Evolutionary conservation across 1,284 basidiomycete genomes (phyloP).

Genomic region (Moesziomyces sp.): DNA sequence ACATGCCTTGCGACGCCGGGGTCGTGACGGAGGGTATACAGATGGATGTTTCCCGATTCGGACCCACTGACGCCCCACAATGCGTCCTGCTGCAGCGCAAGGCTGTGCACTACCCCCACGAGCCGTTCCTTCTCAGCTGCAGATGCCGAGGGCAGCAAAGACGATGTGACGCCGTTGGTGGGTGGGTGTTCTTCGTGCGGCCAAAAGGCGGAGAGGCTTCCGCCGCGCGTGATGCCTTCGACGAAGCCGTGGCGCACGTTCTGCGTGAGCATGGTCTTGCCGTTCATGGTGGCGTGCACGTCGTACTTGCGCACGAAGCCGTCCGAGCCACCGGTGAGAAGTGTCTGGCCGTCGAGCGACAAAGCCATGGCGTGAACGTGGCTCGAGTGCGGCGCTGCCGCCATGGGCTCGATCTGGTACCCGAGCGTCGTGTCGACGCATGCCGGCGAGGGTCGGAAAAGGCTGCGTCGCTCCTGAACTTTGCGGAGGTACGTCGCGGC

Average conservation of each 20-base stretch:
- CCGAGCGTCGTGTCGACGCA: slow-evolving; percentile 27
- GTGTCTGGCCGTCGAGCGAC: slow-evolving; percentile 86
- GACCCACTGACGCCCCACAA: slow-evolving; percentile 63
- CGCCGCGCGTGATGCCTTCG: slow-evolving; percentile 89
- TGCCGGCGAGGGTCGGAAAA: slow-evolving; percentile 26
- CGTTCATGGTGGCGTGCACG: slow-evolving; percentile 86
- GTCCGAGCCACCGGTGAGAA: slow-evolving; percentile 90
- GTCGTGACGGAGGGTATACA: slow-evolving; percentile 91
- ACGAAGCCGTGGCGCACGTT: slow-evolving; percentile 91
- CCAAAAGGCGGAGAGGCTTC: slow-evolving; percentile 90
- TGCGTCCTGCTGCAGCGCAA: slow-evolving; percentile 61
- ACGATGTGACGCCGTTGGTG: slow-evolving; percentile 5
- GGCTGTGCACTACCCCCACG: slow-evolving; percentile 61
- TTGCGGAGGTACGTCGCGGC: slow-evolving; percentile 35
- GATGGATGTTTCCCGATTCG: slow-evolving; percentile 71
- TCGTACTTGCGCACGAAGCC: slow-evolving; percentile 94
- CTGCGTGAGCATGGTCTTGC: slow-evolving; percentile 85
- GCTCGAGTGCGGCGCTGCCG: slow-evolving; percentile 86
- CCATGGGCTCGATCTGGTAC: slow-evolving; percentile 83
- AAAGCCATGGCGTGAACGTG: slow-evolving; percentile 86
- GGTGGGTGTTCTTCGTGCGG: slow-evolving; percentile 68
- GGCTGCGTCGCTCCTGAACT: slow-evolving; percentile 25
- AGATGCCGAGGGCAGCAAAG: slow-evolving; percentile 1
- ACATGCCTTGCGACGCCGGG: slow-evolving; percentile 83
- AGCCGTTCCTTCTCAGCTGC: slow-evolving; percentile 42